Evolutionary conservation across 495 filamentous ascomycete species (phyloP).

Genomic region (Patellaria atrata): DNA sequence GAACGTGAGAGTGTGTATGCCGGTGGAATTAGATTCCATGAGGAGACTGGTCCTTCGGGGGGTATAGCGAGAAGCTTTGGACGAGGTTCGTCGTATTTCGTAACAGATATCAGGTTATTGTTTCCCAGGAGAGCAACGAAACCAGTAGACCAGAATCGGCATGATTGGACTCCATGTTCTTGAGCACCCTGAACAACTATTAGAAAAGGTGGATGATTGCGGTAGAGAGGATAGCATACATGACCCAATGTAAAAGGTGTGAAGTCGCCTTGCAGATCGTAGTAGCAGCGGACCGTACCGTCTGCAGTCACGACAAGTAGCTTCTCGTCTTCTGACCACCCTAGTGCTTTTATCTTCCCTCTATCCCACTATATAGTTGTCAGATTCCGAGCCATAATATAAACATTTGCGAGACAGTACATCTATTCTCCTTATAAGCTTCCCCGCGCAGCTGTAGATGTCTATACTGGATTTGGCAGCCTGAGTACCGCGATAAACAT

Average conservation of each 20-base stretch:
- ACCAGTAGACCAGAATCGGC: slow-evolving; percentile 79
- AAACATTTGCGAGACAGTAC: slow-evolving; percentile 24
- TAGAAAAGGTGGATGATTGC: not conserved
- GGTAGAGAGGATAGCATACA: slow-evolving; percentile 31
- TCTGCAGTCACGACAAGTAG: slow-evolving; percentile 78
- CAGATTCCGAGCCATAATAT: slow-evolving; percentile 6
- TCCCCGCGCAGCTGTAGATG: slow-evolving; percentile 85
- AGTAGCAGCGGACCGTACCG: slow-evolving; percentile 83
- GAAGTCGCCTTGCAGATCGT: slow-evolving; percentile 84
- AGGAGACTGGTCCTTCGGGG: slow-evolving; percentile 64
- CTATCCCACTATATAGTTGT: slow-evolving; percentile 66
- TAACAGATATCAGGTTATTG: slow-evolving; percentile 74
- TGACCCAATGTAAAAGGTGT: slow-evolving; percentile 89
- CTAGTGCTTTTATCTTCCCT: slow-evolving; percentile 73
- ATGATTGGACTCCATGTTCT: slow-evolving; percentile 70
- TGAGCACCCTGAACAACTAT: slow-evolving; percentile 49
- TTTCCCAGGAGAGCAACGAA: slow-evolving; percentile 89
- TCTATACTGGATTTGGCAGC: slow-evolving; percentile 73
- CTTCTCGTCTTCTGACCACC: slow-evolving; percentile 96
- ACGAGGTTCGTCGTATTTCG: slow-evolving; percentile 79
- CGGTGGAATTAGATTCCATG: slow-evolving; percentile 83
- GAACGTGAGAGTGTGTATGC: slow-evolving; percentile 84
- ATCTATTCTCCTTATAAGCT: slow-evolving; percentile 57
- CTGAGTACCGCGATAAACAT: slow-evolving; percentile 56
- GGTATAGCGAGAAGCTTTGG: slow-evolving; percentile 68